Evolutionary conservation across 805 yeast genomes (phyloP).

Genomic region (Zygoascus tannicola): DNA sequence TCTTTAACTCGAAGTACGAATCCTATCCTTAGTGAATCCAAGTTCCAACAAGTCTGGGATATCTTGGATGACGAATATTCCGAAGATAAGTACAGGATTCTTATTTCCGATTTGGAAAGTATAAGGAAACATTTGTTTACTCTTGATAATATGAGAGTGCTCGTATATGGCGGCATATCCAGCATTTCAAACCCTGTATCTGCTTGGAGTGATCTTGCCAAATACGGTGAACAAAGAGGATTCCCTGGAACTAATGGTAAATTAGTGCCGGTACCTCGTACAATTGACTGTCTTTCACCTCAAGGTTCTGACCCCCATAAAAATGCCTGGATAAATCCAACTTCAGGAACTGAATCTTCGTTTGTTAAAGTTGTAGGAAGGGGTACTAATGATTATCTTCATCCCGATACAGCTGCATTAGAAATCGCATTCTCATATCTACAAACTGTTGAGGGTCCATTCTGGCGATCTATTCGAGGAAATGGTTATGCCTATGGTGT

Average conservation of each 20-base stretch:
- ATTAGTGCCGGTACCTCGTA: constrained; percentile 29
- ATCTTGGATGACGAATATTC: constrained; percentile 40
- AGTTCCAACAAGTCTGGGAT: constrained; percentile 39
- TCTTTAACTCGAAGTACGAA: constrained; percentile 63
- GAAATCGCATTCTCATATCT: constrained; percentile 66
- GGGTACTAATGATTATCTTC: constrained; percentile 46
- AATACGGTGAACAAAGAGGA: background rate
- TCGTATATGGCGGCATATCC: constrained; percentile 61
- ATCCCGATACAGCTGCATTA: constrained; percentile 59
- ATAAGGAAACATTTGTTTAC: constrained; percentile 46
- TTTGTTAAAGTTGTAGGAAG: constrained; percentile 51
- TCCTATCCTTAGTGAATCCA: constrained; percentile 50
- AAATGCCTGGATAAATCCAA: constrained; percentile 53
- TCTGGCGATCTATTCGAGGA: constrained; percentile 94
- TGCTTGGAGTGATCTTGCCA: constrained; percentile 42
- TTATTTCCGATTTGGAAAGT: constrained; percentile 42
- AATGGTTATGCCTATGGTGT: constrained; percentile 92
- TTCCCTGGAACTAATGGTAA: background rate
- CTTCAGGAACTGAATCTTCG: constrained; percentile 81
- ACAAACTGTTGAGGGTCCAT: constrained; percentile 89
- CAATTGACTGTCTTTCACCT: constrained; percentile 41
- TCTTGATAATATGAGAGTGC: constrained; percentile 51
- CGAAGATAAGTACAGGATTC: constrained; percentile 30
- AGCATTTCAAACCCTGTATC: constrained; percentile 47
- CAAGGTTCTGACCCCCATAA: constrained; percentile 44